phyloP scores from a whole-genome alignment of 164 flowering plant genomes.

The Aristolochia contorta region DNA sequence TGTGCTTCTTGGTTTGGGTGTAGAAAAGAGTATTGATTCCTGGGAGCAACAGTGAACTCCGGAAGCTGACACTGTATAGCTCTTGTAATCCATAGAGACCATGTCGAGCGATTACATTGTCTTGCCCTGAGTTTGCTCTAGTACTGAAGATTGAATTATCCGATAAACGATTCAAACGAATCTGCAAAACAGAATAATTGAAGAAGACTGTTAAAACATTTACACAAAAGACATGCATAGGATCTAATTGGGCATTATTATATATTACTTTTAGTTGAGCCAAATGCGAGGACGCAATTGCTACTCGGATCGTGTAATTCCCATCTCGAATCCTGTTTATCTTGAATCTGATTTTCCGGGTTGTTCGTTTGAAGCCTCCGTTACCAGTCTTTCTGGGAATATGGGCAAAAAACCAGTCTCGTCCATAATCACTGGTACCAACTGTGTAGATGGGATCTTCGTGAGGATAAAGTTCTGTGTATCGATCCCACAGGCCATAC shows the following conservation, averaged over 20 bases:
- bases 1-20: constrained; percentile 28
- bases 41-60: constrained; percentile 17
- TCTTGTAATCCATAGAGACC: constrained; percentile 68
- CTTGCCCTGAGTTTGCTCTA: constrained; percentile 43
- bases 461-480: constrained; percentile 59
- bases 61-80: constrained; percentile 34
- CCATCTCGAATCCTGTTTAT: constrained; percentile 12
- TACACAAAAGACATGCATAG: too few relatives aligned
- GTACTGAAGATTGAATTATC: constrained; percentile 36
- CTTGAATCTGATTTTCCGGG: constrained; percentile 26
- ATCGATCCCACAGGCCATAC: constrained; percentile 86
- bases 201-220: background rate
- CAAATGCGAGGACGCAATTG: constrained; percentile 21
- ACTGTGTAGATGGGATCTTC: constrained; percentile 51
- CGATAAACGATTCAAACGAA: constrained; percentile 6
- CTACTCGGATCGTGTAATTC: constrained; percentile 17
- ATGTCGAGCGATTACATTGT: constrained; percentile 64
- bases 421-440: constrained; percentile 44
- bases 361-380: constrained; percentile 39
- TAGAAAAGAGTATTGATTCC: constrained; percentile 55
- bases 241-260: too few relatives aligned
- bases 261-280: constrained; percentile 16
- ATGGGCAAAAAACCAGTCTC: constrained; percentile 83
- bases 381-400: constrained; percentile 50
- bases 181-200: background rate